phyloP scores from a whole-genome alignment of 352 stramenopile genomes.

The Globisporangium uncinulatum region DNA sequence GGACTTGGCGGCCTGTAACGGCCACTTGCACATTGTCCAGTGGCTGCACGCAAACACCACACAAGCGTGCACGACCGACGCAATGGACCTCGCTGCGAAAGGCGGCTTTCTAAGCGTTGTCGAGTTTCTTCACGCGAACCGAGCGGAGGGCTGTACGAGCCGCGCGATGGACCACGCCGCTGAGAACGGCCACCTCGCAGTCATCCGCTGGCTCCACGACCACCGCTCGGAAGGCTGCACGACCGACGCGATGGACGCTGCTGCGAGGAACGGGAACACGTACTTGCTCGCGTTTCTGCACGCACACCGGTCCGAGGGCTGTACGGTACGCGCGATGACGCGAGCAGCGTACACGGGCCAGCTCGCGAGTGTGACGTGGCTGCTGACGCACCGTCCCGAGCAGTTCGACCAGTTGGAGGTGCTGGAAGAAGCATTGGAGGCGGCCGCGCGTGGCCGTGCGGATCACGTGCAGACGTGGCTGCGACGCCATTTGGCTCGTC shows the following conservation, averaged over 20 bases:
- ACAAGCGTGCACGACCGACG: constrained; percentile 30
- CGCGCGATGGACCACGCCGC: constrained; percentile 45
- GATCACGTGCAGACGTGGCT: constrained; percentile 30
- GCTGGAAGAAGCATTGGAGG: constrained; percentile 18
- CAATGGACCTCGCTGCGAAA: constrained; percentile 36
- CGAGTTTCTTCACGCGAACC: constrained; percentile 32
- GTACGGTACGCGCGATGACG: constrained; percentile 16
- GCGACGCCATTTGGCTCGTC: constrained; percentile 6
- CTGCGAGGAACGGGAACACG: constrained; percentile 33
- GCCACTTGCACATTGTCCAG: constrained; percentile 33
- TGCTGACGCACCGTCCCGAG: constrained; percentile 14
- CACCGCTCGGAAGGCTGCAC: constrained; percentile 29
- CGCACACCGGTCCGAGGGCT: constrained; percentile 21
- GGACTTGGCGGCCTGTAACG: constrained; percentile 49
- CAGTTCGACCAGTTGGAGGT: constrained; percentile 18
- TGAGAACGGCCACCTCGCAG: constrained; percentile 26
- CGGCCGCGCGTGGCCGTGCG: constrained; percentile 18
- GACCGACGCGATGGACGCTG: constrained; percentile 38
- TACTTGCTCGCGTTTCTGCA: constrained; percentile 27
- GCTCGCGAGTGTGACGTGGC: constrained; percentile 27
- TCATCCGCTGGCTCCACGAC: constrained; percentile 38
- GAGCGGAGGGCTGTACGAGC: constrained; percentile 28
- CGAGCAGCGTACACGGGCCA: constrained; percentile 27
- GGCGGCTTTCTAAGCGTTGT: constrained; percentile 26
- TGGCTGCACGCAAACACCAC: constrained; percentile 35